A percentile compares a stretch with the other conserved stretches of the same genome.
Evolutionary conservation across 2,329 filamentous ascomycete species (phyloP).

Genomic region (Fusarium anthophilum): DNA sequence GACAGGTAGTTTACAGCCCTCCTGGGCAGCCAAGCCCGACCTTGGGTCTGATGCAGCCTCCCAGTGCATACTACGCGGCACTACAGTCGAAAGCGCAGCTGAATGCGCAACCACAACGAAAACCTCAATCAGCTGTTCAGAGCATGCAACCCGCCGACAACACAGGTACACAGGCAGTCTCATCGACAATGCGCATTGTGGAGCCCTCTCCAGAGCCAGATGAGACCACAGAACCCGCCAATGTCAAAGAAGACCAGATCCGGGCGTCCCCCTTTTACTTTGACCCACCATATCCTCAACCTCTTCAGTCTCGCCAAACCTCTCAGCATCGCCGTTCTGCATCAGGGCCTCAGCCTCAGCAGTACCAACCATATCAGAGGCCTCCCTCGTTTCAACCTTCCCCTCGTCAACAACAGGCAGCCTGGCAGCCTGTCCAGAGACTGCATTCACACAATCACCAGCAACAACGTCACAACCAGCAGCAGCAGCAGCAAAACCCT

Average conservation of each 20-base stretch:
- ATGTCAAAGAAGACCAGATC: constrained; percentile 5
- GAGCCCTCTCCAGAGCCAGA: constrained; percentile 47
- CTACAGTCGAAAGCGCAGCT: not conserved
- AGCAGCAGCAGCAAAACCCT: constrained; percentile 27
- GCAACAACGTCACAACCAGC: constrained; percentile 29
- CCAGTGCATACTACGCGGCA: constrained; percentile 2
- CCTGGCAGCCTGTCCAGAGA: constrained; percentile 18
- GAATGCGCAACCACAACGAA: not conserved
- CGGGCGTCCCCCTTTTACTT: constrained; percentile 37
- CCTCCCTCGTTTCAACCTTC: constrained; percentile 29
- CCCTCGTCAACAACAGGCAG: constrained; percentile 26
- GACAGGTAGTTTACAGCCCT: constrained; percentile 47
- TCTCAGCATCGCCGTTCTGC: constrained; percentile 29
- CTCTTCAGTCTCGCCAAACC: constrained; percentile 24
- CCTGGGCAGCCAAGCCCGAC: constrained; percentile 56
- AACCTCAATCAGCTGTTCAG: constrained; percentile 2
- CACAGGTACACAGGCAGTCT: constrained; percentile 39
- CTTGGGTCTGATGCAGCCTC: constrained; percentile 47
- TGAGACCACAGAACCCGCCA: constrained; percentile 29
- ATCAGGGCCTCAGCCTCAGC: constrained; percentile 18
- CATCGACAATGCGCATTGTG: constrained; percentile 51
- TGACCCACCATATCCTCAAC: constrained; percentile 37
- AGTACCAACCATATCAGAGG: constrained; percentile 29
- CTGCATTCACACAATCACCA: constrained; percentile 33
- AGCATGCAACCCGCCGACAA: constrained; percentile 27